Evolutionary conservation across 2,329 filamentous ascomycete species (phyloP), one percentile per base, ranked within the genome.

Genomic region (Hypoxylon sp.): DNA sequence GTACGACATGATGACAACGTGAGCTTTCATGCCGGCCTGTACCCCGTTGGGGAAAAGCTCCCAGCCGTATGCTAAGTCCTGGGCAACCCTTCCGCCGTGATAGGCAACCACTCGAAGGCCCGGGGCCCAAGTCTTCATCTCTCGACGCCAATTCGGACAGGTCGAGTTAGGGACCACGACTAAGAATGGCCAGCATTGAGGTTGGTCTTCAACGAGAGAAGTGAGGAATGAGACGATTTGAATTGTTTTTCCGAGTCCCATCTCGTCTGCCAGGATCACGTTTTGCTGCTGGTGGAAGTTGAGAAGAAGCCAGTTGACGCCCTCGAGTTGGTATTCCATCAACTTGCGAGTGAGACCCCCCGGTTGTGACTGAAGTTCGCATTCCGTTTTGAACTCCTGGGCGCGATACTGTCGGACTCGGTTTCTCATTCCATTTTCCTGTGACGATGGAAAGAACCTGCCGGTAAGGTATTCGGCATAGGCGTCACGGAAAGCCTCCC

Each of bases 221-320:
- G 90, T 87, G 58, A 98, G 83, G 61, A 97, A 84, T 2, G 88
- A 86, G 58, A 98, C 90, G 48, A 97, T 87, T 72, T 99, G 95
- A 26, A 99, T 91, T 0, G 95, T 99, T 78, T 99, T 99, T 26
- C 95, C 95, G 1, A 99, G 84, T 35, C 95, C 95, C 95, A 99
- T 99, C 72, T 99, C 95, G 70, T 99, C 95, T 0, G 95, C 95
- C 5, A 98, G 83, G 56, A 98, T 94, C 23, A 92, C 90, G 69
- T 95, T 98, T 70, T 90, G 88, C 65, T 88, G 82, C 47, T 84
- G 81, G 68, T 92, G 90, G 80, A 91, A 98, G 70, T 95, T 95
- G 72, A 90, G 93, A 57, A 97, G 88, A 2, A 99, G 83, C 93
- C 95, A 99, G 69, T 98, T 97, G 48, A 97, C 79, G 17, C 95